phyloP scores from a whole-genome alignment of 2,329 filamentous ascomycete species.

The Fusarium sp. region DNA sequence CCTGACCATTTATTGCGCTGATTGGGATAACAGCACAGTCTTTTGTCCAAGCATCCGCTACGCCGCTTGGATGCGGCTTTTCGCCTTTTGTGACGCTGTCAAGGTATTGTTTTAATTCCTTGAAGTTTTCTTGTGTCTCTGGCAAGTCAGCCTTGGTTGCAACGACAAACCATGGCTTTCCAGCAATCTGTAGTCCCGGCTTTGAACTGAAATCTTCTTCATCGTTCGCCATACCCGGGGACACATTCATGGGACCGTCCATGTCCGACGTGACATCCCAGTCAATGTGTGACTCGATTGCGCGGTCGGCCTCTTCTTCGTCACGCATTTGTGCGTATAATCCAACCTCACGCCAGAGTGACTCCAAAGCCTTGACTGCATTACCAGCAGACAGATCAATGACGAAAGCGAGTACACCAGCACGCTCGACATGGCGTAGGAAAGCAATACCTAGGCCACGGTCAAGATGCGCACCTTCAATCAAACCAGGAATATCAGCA shows the following conservation, averaged over 20 bases:
- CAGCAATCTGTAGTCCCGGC: conserved; percentile 76
- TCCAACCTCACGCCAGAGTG: conserved; percentile 89
- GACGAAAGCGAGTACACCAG: conserved; percentile 92
- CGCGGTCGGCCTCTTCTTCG: conserved; percentile 73
- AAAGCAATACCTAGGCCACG: conserved; percentile 91
- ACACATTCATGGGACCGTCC: conserved; percentile 40
- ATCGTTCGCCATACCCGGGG: conserved; percentile 27
- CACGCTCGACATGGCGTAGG: conserved; percentile 91
- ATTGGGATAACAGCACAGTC: conserved; percentile 80
- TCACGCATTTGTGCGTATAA: conserved; percentile 84
- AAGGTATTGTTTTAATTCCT: conserved; percentile 74
- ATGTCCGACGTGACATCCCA: conserved; percentile 65
- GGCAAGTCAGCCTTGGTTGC: conserved; percentile 91
- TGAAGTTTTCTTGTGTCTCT: conserved; percentile 81
- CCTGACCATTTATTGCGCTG: conserved; percentile 88
- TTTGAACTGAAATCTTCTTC: conserved; percentile 12
- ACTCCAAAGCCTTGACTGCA: conserved; percentile 79
- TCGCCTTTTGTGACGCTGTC: conserved; percentile 68
- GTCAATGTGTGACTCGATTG: conserved; percentile 65
- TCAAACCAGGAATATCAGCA: conserved; percentile 93
- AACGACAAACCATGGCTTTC: conserved; percentile 96
- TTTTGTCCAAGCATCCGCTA: conserved; percentile 65
- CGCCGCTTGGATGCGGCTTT: conserved; percentile 76
- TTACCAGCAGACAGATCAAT: conserved; percentile 84
- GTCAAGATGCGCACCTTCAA: conserved; percentile 92